Evolutionary conservation across 768 basidiomycete species (phyloP), one percentile per base, ranked within the genome.

Genomic region (Collybia nuda): DNA sequence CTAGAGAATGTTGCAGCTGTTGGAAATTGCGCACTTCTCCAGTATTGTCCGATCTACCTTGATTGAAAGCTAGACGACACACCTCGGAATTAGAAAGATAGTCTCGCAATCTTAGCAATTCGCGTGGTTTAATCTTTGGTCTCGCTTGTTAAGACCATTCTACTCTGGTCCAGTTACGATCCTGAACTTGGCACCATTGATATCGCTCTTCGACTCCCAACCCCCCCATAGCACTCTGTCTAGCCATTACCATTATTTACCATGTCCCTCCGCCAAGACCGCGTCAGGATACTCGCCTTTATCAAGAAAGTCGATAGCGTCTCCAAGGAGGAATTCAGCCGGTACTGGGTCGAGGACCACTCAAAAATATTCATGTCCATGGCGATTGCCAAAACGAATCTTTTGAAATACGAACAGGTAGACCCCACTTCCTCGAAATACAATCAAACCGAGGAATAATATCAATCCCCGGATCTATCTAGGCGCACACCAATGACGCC

Each of bases 351-450:
- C 9, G 51, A 62, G 9, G 56, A 59, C 2, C 62, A 68, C 43
- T 61, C 58, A 3, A 51, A 57, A 32, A 44, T 64, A 26, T 67
- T 72, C 56, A 47, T 57, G 23, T 63, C 62, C 0, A 56, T 70
- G 12, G 57, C 62, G 6, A 60, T 70, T 22, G 67, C 61, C 21
- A 65, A 69, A 57, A 59, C 53, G 35, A 70, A 70, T 41, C 48
- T 69, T 45, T 58, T 67, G n/a, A 66, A 64, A 43, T 69, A 69
- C 54, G 67, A 71, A 44, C 70, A 68, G 61, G 55, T 55, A 22
- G 41, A 47, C 14, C 9, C 5, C 29, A n/a, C 2, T 4, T 9
- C 0, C 22, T 7, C 6, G 8, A 17, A 11, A 39, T 21, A 11
- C 15, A 29, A 14, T 4, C 11, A 8, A 2, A 9, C 2, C 24